These are phyloP conservation scores for Periconia sp. DNA, from an alignment of 2,329 filamentous ascomycete species.

Conservation along the genomic window DNA sequence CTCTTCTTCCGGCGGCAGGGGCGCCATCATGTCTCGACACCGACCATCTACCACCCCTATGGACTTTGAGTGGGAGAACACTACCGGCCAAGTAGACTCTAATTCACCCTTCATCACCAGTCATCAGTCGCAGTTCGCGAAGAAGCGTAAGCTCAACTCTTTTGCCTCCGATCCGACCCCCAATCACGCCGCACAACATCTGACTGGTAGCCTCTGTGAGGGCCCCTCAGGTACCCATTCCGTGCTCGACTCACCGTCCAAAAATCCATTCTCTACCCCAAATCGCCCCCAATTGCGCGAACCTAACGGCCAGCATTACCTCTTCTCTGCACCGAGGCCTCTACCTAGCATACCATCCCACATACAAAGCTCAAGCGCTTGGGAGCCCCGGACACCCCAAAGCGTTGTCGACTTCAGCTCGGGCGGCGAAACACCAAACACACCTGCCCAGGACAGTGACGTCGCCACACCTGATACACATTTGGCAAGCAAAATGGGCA, in stretches of 20 bases:
- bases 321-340: constrained; percentile 47
- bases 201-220: constrained; percentile 15
- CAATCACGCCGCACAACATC: constrained; percentile 2
- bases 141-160: constrained; percentile 41
- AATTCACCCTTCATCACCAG: constrained; percentile 51
- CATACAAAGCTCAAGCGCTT: constrained; percentile 37
- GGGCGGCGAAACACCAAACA: constrained; percentile 53
- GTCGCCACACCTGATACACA: constrained; percentile 44
- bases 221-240: constrained; percentile 34
- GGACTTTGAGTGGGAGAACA: constrained; percentile 58
- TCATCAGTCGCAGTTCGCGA: constrained; percentile 23
- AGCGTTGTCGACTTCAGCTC: constrained; percentile 49
- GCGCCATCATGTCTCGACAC: constrained; percentile 27
- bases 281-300: constrained; percentile 50
- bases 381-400: constrained; percentile 36
- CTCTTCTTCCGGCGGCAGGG: not conserved
- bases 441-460: constrained; percentile 48
- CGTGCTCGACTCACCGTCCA: constrained; percentile 51
- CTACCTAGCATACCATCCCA: constrained; percentile 41
- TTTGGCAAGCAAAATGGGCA: constrained; percentile 30
- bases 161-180: constrained; percentile 4
- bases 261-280: constrained; percentile 42
- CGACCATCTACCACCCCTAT: constrained; percentile 51
- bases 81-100: constrained; percentile 48
- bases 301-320: constrained; percentile 53